Conservation (phyloP, 73 alveolate species). For the Uronychia binucleata region DNA sequence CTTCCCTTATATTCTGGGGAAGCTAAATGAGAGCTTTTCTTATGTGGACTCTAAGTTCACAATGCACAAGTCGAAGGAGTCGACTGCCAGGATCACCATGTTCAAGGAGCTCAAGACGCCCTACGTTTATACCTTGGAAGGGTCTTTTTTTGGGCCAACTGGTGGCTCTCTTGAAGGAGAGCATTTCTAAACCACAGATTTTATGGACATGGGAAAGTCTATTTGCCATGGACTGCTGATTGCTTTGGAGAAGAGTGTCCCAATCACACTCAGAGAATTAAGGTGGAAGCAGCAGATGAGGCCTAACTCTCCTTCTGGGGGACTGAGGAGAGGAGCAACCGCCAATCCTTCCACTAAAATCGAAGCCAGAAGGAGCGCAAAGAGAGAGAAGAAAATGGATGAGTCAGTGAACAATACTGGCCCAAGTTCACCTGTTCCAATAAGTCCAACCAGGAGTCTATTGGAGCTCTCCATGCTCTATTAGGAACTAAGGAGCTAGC, state of each 20-base stretch:
- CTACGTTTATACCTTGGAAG: constrained; percentile 93
- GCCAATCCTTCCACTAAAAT: no score
- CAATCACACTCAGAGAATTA: background rate
- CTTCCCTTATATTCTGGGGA: constrained; percentile 85
- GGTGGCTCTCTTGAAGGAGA: constrained; percentile 67
- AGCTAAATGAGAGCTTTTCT: constrained; percentile 71
- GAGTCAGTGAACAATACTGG: no score
- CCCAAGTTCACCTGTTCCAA: no score
- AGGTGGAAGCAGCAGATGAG: background rate
- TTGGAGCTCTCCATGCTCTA: background rate
- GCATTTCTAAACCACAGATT: constrained; percentile 71
- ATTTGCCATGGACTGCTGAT: constrained; percentile 72
- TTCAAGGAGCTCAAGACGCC: constrained; percentile 87
- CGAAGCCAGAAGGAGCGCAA: background rate
- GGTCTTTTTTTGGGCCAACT: constrained; percentile 91
- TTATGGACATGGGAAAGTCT: constrained; percentile 83
- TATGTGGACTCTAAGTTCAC: constrained; percentile 82
- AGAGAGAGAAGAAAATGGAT: background rate
- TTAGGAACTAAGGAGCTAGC: background rate
- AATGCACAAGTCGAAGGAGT: constrained; percentile 83
- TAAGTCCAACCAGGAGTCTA: background rate
- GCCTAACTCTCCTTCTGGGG: constrained; percentile 30
- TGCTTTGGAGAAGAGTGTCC: background rate
- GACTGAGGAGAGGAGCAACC: no score
- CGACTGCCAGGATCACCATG: constrained; percentile 95